These are phyloP conservation scores for Bimuria novae-zelandiae DNA, from an alignment of 2,329 filamentous ascomycete species.

Conservation along the genomic window DNA sequence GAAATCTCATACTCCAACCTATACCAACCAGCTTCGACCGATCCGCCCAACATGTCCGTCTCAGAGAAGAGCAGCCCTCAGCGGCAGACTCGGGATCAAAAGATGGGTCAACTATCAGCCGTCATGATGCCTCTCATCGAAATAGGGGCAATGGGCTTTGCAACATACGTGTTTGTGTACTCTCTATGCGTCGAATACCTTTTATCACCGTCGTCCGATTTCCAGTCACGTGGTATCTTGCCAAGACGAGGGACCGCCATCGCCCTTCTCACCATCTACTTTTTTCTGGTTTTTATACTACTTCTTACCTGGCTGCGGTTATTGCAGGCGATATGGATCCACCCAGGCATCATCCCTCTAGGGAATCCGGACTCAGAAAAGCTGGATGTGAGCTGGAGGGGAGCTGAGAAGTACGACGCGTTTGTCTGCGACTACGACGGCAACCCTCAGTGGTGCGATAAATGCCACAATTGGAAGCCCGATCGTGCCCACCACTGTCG, in stretches of 20 bases:
- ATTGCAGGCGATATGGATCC: constrained; percentile 66
- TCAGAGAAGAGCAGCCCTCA: constrained; percentile 30
- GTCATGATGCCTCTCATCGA: constrained; percentile 73
- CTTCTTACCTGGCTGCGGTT: constrained; percentile 72
- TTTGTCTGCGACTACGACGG: constrained; percentile 86
- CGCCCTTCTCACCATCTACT: constrained; percentile 73
- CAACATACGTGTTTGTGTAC: constrained; percentile 71
- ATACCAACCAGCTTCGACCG: background rate
- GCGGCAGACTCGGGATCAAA: constrained; percentile 31
- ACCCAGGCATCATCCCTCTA: constrained; percentile 76
- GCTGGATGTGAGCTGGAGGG: constrained; percentile 29
- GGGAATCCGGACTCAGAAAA: constrained; percentile 46
- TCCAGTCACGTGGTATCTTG: constrained; percentile 30
- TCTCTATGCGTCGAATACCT: constrained; percentile 69
- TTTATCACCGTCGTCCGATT: constrained; percentile 53
- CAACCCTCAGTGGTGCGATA: constrained; percentile 79
- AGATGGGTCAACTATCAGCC: constrained; percentile 62
- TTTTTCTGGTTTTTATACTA: constrained; percentile 71
- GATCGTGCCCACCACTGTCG: constrained; percentile 87
- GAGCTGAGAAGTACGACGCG: constrained; percentile 79
- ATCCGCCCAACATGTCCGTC: constrained; percentile 16
- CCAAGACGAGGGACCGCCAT: constrained; percentile 63
- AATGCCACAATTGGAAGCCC: constrained; percentile 84
- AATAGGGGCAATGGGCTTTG: constrained; percentile 67
- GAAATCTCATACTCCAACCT: background rate